Evolutionary conservation across 176 grass and related monocot species (phyloP), one percentile per base, ranked within the genome.

Genomic region (Dactylis glomerata): DNA sequence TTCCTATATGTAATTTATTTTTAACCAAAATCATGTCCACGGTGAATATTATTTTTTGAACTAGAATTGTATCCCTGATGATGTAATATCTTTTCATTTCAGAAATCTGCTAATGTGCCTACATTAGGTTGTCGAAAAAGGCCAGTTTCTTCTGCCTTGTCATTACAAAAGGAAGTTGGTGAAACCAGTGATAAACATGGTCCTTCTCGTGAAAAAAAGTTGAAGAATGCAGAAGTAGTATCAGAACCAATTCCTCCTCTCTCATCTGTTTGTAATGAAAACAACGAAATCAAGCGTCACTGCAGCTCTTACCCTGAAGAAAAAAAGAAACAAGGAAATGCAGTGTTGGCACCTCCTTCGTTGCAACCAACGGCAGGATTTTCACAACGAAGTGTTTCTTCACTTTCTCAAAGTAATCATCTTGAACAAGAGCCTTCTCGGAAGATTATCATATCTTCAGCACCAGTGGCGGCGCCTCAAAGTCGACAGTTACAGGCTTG

Each of bases 361-460:
- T 54, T 20, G 54, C 6, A 42, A 55, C 62, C 75, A 73, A 38
- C 23, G 5, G 24, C 24, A 73, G 66, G 75, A 70, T 64, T 72
- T 83, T 8, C 54, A 23, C 15, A 20, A 79, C 78, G 65, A 3
- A 88, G 50, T 88, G 58, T 45, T 67, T 64, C 82, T 59, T 80
- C 72, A 37, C 57, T 67, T 75, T 41, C 1, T 66, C 45, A 6
- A 56, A 65, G 41, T 55, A 22, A 12, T 68, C 46, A 52, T 52
- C 55, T 66, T 45, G 56, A 33, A 67, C 64, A 67, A 55, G 13
- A 26, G 65, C 36, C 44, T 75, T 65, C 64, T 36, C 64, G 1
- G 15, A 80, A 55, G 57, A 66, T 47, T 55, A 3, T 17, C 27
- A 38, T 58, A 49, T 68, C 82, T 13, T 80, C 82, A 38, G 28